phyloP scores from a whole-genome alignment of 2,329 filamentous ascomycete species.

The Xylaria sp. region DNA sequence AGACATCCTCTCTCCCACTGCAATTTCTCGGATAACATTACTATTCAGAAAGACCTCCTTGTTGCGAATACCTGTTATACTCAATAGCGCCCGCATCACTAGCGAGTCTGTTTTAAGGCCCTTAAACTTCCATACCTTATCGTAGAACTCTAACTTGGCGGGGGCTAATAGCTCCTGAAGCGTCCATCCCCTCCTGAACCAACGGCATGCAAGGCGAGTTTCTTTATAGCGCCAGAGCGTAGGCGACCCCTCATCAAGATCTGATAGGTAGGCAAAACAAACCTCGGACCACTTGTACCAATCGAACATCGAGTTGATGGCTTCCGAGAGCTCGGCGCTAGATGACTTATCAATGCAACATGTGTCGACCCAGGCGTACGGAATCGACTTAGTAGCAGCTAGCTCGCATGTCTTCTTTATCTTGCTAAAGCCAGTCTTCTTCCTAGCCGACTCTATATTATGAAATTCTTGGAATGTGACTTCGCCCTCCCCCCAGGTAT shows the following conservation, averaged over 20 bases:
- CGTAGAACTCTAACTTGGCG: slow-evolving; percentile 6
- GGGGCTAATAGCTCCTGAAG: slow-evolving; percentile 18
- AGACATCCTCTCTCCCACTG: slow-evolving; percentile 13
- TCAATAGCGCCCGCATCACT: background rate
- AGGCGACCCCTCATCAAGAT: background rate
- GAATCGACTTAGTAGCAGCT: background rate
- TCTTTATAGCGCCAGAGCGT: slow-evolving; percentile 8
- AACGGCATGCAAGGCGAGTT: background rate
- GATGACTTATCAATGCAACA: slow-evolving; percentile 22
- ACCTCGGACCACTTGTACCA: background rate
- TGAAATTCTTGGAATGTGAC: slow-evolving; percentile 2
- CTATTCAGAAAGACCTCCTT: background rate
- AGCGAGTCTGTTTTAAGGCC: background rate
- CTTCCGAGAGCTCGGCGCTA: slow-evolving; percentile 15
- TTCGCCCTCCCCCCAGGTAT: slow-evolving; percentile 18
- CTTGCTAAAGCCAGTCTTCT: background rate
- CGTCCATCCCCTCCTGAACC: slow-evolving; percentile 14
- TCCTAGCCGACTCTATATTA: background rate
- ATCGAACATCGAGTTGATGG: slow-evolving; percentile 11
- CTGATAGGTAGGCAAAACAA: slow-evolving; percentile 12
- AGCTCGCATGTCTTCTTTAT: slow-evolving; percentile 4
- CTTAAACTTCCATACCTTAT: background rate
- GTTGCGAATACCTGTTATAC: slow-evolving; percentile 1
- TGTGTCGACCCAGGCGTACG: slow-evolving; percentile 12
- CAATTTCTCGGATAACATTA: background rate